Evolutionary conservation across 306 rosid genomes (phyloP), one percentile per base, ranked within the genome.

Genomic region (Ziziphus jujuba): DNA sequence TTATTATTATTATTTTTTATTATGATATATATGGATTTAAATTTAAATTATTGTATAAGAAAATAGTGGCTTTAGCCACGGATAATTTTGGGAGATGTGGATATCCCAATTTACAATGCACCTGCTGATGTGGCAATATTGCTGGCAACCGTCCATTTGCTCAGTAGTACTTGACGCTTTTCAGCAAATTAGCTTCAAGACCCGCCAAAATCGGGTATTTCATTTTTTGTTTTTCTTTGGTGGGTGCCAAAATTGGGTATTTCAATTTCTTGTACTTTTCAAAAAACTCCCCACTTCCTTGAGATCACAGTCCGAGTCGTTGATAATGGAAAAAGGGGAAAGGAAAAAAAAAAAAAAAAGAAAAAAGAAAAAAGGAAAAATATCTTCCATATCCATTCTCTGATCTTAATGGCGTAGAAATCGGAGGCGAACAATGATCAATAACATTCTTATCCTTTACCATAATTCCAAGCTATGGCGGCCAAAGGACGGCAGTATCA

Each of bases 381-480:
- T 9, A 4, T 35, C 51, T 48, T 20, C 34, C 53, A 16, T 21
- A 12, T 65, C 55, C 38, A 20, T 14, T 48, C 31, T 8, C 36
- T 35, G 35, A 66, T 70, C 70, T 56, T 25, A 19, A 45, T 40
- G 78, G 74, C 79, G 86, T 78, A 78, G 64, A 80, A 64, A 56
- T 7, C 15, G 14, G 56, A 71, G 85, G 35, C 34, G 45, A 14
- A 44, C 59, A 60, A 23, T 73, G 72, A 73, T 25, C 23, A 64
- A 72, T 55, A 12, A 9, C n/a, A 9, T 40, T 13, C 31, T 62
- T 20, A 40, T 58, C 72, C 19, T 52, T 13, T 20, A 44, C 50
- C 68, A 83, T 64, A 53, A 64, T 34, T 74, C 81, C 84, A 78
- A 74, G 22, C 28, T 9, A 60, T 47, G 33, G 87, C 86, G 79